These are phyloP conservation scores for Penicillium occitanis DNA, from an alignment of 2,329 filamentous ascomycete genomes.

Conservation along the genomic window DNA sequence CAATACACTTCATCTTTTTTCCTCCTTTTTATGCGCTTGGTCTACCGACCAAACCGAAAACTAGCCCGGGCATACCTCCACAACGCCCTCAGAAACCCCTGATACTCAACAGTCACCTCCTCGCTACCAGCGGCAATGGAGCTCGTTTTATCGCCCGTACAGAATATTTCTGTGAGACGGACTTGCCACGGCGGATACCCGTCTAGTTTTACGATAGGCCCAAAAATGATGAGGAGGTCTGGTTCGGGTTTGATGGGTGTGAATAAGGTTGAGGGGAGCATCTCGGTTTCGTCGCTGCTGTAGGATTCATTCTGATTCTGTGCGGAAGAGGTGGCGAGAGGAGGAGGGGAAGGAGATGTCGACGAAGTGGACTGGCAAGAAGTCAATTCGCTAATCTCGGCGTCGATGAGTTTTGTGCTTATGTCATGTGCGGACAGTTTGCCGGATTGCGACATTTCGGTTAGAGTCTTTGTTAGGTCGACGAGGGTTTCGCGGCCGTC, in stretches of 20 bases:
- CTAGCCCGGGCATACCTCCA: conserved; percentile 83
- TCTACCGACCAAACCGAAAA: conserved; percentile 73
- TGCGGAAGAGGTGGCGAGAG: not conserved
- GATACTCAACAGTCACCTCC: conserved; percentile 71
- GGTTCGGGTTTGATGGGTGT: conserved; percentile 74
- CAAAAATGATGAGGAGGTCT: conserved; percentile 84
- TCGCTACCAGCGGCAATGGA: conserved; percentile 40
- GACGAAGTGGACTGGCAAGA: conserved; percentile 31
- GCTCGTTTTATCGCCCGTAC: conserved; percentile 49
- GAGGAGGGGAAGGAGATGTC: conserved; percentile 19
- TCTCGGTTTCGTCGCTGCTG: not conserved
- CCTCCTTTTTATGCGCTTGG: not conserved
- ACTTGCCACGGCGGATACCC: conserved; percentile 98
- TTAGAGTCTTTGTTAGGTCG: conserved; percentile 88
- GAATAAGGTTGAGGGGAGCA: conserved; percentile 17
- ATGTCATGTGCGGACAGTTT: conserved; percentile 83
- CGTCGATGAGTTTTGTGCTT: conserved; percentile 79
- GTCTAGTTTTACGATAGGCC: conserved; percentile 76
- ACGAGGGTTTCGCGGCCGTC: conserved; percentile 93
- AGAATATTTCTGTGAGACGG: conserved; percentile 89
- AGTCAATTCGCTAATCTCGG: conserved; percentile 69
- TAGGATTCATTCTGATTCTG: not conserved
- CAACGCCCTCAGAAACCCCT: conserved; percentile 83
- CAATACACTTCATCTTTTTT: not conserved
- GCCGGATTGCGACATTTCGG: conserved; percentile 89